These are phyloP conservation scores for Parietichytrium sp. DNA, from an alignment of 108 stramenopile species.

Conservation along the genomic window DNA sequence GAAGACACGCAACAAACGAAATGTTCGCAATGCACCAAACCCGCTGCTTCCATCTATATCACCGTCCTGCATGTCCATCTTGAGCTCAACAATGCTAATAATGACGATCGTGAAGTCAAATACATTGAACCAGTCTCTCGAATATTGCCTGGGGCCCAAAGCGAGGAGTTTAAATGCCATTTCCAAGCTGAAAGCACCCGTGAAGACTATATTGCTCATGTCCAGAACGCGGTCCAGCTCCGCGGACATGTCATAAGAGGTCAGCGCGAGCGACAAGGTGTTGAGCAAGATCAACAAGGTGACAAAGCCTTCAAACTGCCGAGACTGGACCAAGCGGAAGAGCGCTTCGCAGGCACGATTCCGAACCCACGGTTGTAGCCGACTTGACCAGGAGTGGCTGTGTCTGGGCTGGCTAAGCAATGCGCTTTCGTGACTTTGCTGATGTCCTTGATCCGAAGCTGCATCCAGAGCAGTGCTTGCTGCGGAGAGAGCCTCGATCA, in stretches of 20 bases:
- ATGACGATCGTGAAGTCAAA: constrained; percentile 70
- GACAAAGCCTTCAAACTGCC: not conserved
- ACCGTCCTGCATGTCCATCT: constrained; percentile 40
- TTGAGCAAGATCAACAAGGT: constrained; percentile 61
- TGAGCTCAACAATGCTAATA: constrained; percentile 60
- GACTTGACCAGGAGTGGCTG: too few species aligned
- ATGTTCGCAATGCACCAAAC: constrained; percentile 63
- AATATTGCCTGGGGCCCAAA: constrained; percentile 55
- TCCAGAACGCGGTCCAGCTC: constrained; percentile 46
- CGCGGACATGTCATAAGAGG: constrained; percentile 62
- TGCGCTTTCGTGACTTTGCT: too few species aligned
- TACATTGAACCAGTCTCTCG: constrained; percentile 49
- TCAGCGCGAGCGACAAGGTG: constrained; percentile 65
- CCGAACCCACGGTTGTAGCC: too few species aligned
- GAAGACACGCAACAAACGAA: constrained; percentile 70
- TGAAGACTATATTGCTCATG: constrained; percentile 59
- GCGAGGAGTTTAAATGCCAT: constrained; percentile 56
- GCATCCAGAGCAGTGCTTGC: not conserved
- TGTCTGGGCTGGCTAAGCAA: too few species aligned
- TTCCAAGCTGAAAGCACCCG: constrained; percentile 66
- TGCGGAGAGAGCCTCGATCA: constrained; percentile 36
- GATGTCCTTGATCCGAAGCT: not conserved
- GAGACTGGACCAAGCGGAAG: not conserved
- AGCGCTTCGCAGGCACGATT: too few species aligned
- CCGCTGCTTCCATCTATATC: constrained; percentile 43